Evolutionary conservation across 768 basidiomycete genomes (phyloP).

Genomic region (Tricholoma saponaceum): DNA sequence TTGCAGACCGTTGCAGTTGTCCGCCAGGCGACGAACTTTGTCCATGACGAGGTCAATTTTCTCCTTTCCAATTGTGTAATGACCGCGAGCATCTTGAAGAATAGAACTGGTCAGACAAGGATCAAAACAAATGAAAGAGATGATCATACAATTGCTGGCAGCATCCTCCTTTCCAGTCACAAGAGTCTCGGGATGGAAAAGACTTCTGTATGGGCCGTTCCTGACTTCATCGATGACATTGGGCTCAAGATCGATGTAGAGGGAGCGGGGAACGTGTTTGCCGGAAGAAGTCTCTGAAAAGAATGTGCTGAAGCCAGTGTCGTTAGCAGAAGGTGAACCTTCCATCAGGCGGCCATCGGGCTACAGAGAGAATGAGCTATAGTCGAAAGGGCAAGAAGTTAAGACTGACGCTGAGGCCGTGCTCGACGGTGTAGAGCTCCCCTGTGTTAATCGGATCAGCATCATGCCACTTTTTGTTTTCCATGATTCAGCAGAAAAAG

Average conservation of each 20-base stretch:
- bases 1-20: constrained; percentile 95
- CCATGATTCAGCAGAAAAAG: not conserved
- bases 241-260: constrained; percentile 95
- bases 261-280: constrained; percentile 93
- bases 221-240: constrained; percentile 95
- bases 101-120: constrained; percentile 3
- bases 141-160: constrained; percentile 86
- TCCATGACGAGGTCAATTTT: constrained; percentile 96
- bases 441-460: constrained; percentile 42
- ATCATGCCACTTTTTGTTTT: constrained; percentile 16
- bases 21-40: constrained; percentile 89
- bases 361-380: constrained; percentile 37
- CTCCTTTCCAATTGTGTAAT: constrained; percentile 98
- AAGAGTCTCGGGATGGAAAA: constrained; percentile 98
- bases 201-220: constrained; percentile 83
- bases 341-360: constrained; percentile 87
- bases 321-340: constrained; percentile 60
- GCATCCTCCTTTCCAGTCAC: constrained; percentile 99
- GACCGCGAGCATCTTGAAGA: constrained; percentile 85
- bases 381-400: not conserved
- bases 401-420: constrained; percentile 83
- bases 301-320: constrained; percentile 95
- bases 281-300: constrained; percentile 94
- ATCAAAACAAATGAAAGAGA: constrained; percentile 11
- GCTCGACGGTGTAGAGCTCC: constrained; percentile 98